Evolutionary conservation across 2,329 filamentous ascomycete species (phyloP).

Genomic region (Fusarium incarnatum): DNA sequence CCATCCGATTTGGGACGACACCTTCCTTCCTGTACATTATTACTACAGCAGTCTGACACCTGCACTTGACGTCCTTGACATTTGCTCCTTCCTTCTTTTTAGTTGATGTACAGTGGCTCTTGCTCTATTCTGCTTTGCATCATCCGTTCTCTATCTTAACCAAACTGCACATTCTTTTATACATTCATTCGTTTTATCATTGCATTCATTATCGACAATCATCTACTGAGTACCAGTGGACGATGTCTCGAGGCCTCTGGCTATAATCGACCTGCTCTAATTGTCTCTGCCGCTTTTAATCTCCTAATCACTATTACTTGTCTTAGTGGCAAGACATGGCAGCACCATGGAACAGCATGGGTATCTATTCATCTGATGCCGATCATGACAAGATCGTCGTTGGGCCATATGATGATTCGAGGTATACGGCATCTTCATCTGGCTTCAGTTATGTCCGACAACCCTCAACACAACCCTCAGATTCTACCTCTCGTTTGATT

Average conservation of each 20-base stretch:
- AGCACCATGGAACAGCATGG: conserved; percentile 35
- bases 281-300: neutral
- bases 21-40: neutral
- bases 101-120: neutral
- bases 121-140: neutral
- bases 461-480: conserved; percentile 40
- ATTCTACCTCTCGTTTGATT: conserved; percentile 36
- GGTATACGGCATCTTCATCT: conserved; percentile 34
- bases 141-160: neutral
- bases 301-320: neutral
- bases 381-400: conserved; percentile 30
- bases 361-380: conserved; percentile 20
- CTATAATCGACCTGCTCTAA: neutral
- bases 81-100: conserved; percentile 8
- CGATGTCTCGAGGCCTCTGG: conserved; percentile 21
- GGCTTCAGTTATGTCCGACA: conserved; percentile 35
- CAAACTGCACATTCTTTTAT: neutral
- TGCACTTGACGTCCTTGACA: neutral
- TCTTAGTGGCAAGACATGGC: conserved; percentile 34
- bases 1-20: conserved; percentile 9
- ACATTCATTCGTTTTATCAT: neutral
- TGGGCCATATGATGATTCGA: conserved; percentile 32
- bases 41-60: conserved; percentile 1
- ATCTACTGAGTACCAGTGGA: neutral
- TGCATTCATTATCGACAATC: neutral